phyloP scores from a whole-genome alignment of 2,329 filamentous ascomycete species.

The Verticillium dahliae region DNA sequence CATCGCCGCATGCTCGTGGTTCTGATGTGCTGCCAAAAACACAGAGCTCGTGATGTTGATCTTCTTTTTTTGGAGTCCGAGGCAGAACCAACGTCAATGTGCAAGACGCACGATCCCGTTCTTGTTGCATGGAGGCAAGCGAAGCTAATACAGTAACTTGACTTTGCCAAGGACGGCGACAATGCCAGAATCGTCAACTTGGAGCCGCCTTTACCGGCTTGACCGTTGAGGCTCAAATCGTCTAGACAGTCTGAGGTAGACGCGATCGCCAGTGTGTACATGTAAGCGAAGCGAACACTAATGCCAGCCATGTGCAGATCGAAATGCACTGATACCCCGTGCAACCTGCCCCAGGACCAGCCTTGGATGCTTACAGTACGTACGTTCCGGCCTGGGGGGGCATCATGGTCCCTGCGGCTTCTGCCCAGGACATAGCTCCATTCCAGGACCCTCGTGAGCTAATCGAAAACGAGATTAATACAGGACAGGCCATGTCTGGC shows the following conservation, averaged over 20 bases:
- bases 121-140: no score
- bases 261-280: neutral
- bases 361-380: neutral
- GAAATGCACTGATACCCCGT: neutral
- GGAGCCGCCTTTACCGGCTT: neutral
- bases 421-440: neutral
- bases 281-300: neutral
- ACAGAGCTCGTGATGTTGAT: neutral
- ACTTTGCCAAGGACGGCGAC: no score
- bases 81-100: no score
- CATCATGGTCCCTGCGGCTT: neutral
- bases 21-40: neutral
- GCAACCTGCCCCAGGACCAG: neutral
- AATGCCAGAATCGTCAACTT: no score
- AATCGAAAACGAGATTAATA: slow-evolving; percentile 8
- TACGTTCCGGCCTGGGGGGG: neutral
- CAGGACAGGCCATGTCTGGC: neutral
- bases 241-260: neutral
- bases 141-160: no score
- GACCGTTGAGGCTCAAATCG: neutral
- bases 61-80: neutral
- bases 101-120: no score
- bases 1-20: neutral
- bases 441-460: neutral
- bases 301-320: neutral